Percentiles rank a stretch among this genome's conserved stretches.
Conservation (phyloP, 2,329 filamentous ascomycete genomes). For the Calonectria leucothoes region DNA sequence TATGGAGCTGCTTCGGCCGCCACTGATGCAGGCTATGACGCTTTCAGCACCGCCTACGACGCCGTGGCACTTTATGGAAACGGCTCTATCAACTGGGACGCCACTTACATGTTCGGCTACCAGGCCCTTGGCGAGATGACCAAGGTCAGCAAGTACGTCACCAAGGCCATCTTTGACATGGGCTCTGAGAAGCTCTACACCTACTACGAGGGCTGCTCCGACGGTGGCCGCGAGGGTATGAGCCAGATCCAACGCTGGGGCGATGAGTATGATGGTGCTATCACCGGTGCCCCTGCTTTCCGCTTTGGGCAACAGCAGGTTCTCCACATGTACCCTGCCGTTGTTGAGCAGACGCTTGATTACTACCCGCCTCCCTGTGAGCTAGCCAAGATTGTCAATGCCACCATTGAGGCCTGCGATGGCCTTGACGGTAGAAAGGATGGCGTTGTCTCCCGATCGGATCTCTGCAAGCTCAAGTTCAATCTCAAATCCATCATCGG, state of each 20-base stretch:
- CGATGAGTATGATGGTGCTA: conserved; percentile 29
- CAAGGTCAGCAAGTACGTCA: conserved; percentile 56
- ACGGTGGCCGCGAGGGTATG: conserved; percentile 60
- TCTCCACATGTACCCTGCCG: conserved; percentile 50
- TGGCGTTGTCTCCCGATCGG: conserved; percentile 58
- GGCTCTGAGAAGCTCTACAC: conserved; percentile 53
- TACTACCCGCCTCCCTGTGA: conserved; percentile 54
- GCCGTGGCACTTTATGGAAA: conserved; percentile 56
- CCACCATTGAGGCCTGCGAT: conserved; percentile 66
- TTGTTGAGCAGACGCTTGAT: conserved; percentile 51
- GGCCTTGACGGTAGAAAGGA: conserved; percentile 65
- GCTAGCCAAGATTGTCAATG: conserved; percentile 62
- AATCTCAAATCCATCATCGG: conserved; percentile 47
- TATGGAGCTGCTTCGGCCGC: conserved; percentile 55
- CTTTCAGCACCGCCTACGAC: conserved; percentile 51
- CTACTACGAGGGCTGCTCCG: conserved; percentile 64
- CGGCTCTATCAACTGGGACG: conserved; percentile 63
- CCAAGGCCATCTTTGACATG: conserved; percentile 52
- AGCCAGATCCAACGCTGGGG: conserved; percentile 34
- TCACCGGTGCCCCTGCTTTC: conserved; percentile 28
- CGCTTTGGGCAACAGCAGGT: conserved; percentile 56
- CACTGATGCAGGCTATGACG: conserved; percentile 57
- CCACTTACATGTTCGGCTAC: conserved; percentile 62
- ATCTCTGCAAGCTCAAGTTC: conserved; percentile 45
- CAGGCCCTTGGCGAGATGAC: conserved; percentile 62